These are phyloP conservation scores for Jaapia argillacea DNA, from an alignment of 768 basidiomycete genomes.

Conservation along the genomic window DNA sequence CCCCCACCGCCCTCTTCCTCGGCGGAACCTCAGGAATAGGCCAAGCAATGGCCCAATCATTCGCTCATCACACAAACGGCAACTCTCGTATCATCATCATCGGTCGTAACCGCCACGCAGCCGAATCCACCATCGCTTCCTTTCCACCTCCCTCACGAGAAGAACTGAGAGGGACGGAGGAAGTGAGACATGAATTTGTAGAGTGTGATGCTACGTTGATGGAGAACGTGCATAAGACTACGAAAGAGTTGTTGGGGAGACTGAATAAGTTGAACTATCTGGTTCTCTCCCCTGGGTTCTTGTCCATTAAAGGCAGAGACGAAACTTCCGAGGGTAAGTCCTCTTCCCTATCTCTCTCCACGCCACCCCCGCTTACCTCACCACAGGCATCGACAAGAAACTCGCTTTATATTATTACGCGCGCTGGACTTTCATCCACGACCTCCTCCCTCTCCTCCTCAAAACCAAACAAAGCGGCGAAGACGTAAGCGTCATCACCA, in stretches of 20 bases:
- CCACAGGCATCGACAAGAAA: conserved; percentile 31
- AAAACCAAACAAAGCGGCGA: conserved; percentile 35
- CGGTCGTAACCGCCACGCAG: conserved; percentile 38
- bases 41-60: conserved; percentile 33
- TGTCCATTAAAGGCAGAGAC: conserved; percentile 26
- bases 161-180: conserved; percentile 21
- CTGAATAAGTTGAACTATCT: conserved; percentile 44
- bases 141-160: conserved; percentile 24
- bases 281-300: conserved; percentile 33
- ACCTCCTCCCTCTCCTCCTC: conserved; percentile 32
- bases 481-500: conserved; percentile 38
- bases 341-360: too few species aligned
- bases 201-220: conserved; percentile 43
- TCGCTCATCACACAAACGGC: conserved; percentile 35
- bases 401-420: conserved; percentile 41
- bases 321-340: conserved; percentile 39
- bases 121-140: conserved; percentile 32
- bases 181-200: conserved; percentile 41
- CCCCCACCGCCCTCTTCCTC: conserved; percentile 21
- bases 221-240: conserved; percentile 31
- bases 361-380: too few species aligned
- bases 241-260: conserved; percentile 18
- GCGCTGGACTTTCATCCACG: conserved; percentile 38
- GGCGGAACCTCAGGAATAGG: conserved; percentile 27
- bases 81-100: conserved; percentile 42